Evolutionary conservation across 164 flowering plant genomes (phyloP).

Genomic region (Santalum album): DNA sequence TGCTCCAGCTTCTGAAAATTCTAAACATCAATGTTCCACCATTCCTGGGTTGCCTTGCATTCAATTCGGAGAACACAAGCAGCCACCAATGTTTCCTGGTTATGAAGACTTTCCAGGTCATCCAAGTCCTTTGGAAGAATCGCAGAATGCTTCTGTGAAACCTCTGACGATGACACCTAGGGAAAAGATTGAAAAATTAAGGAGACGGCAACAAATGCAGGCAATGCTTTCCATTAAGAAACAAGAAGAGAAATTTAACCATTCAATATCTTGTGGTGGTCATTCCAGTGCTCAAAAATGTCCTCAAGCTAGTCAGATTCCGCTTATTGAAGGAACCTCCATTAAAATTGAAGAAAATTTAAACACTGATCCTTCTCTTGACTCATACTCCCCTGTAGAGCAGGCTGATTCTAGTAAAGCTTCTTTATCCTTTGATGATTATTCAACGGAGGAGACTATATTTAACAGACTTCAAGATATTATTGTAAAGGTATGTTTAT

Average conservation of each 20-base stretch:
- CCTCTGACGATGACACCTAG: conserved; percentile 68
- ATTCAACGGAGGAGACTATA: conserved; percentile 41
- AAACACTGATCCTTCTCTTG: conserved; percentile 22
- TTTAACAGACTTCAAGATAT: conserved; percentile 62
- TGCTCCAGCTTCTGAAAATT: conserved; percentile 25
- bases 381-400: conserved; percentile 34
- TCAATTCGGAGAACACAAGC: conserved; percentile 23
- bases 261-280: conserved; percentile 24
- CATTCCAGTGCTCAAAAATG: conserved; percentile 18
- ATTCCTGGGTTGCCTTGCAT: conserved; percentile 23
- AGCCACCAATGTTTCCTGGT: conserved; percentile 21
- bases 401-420: conserved; percentile 41
- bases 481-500: conserved; percentile 45
- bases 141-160: conserved; percentile 19
- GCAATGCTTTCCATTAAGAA: conserved; percentile 86
- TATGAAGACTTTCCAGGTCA: conserved; percentile 27
- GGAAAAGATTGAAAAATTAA: conserved; percentile 81
- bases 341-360: conserved; percentile 32
- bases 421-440: conserved; percentile 26
- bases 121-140: conserved; percentile 15
- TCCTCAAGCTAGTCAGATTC: conserved; percentile 23
- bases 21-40: conserved; percentile 24
- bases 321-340: conserved; percentile 21
- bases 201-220: conserved; percentile 78
- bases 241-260: conserved; percentile 59